A percentile compares a stretch with the other conserved stretches of the same genome.
phyloP scores from a whole-genome alignment of 805 yeast genomes.

The Candida xyloterini region DNA sequence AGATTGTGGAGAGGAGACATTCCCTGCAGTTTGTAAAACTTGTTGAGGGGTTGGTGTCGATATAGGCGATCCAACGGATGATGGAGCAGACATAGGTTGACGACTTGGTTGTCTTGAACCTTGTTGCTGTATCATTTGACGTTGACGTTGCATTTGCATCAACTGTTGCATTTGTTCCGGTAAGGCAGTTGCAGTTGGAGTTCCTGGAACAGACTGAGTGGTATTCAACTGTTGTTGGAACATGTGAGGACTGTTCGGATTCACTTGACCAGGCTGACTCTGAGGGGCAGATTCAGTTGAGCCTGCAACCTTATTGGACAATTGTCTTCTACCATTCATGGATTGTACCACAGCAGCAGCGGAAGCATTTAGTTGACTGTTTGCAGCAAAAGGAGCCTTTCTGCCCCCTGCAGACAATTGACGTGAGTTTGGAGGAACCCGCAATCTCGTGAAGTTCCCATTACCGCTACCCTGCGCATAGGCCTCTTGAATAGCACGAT shows the following conservation, averaged over 20 bases:
- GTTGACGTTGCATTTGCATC: slow-evolving; percentile 40
- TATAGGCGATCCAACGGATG: slow-evolving; percentile 16
- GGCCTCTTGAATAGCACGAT: slow-evolving; percentile 77
- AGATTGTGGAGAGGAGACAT: slow-evolving; percentile 12
- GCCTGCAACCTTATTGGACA: slow-evolving; percentile 4
- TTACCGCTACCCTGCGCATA: slow-evolving; percentile 37
- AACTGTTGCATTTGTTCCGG: slow-evolving; percentile 60
- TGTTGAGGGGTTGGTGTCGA: slow-evolving; percentile 23
- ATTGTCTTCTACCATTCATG: slow-evolving; percentile 4
- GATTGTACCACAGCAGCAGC: slow-evolving; percentile 1
- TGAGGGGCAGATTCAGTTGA: slow-evolving; percentile 7
- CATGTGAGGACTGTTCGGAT: slow-evolving; percentile 13
- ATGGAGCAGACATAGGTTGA: slow-evolving; percentile 11
- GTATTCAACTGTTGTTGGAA: slow-evolving; percentile 14
- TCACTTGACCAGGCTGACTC: slow-evolving; percentile 8
- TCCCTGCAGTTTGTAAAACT: slow-evolving; percentile 14
- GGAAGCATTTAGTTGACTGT: slow-evolving; percentile 4
- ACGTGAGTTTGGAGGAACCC: slow-evolving; percentile 21
- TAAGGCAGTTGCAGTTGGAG: slow-evolving; percentile 56
- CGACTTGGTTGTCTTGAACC: slow-evolving; percentile 14
- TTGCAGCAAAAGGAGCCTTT: slow-evolving; percentile 8
- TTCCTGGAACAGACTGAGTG: slow-evolving; percentile 35
- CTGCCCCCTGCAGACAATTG: slow-evolving; percentile 15
- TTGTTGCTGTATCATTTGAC: slow-evolving; percentile 32
- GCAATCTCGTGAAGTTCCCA: slow-evolving; percentile 22